Base-by-base conservation (phyloP, 2,329 filamentous ascomycete genomes). In the Colletotrichum viniferum region DNA sequence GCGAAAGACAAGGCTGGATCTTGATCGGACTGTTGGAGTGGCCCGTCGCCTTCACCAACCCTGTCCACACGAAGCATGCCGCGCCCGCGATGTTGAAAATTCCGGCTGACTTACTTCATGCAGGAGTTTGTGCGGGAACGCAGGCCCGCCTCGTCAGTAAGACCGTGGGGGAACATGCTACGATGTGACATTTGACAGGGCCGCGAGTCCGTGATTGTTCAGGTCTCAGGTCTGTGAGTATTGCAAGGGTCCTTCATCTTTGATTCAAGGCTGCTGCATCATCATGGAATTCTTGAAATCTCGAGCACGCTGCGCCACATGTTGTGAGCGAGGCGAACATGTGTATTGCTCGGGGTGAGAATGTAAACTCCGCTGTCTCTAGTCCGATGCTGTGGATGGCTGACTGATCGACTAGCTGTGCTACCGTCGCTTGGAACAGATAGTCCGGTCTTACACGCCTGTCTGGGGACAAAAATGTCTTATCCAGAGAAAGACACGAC, bases 171-270 rank as follows among this genome's bases (percentile, higher is more conserved):
- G 36, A 62, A 43, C 18, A 36, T 32, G 32, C 26, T 56, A 36
- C 58, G 26, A 55, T 63, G 32, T 74, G 64, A 69, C 34, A 64
- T 58, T 48, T 73, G 63, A 58, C 43, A 58, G 56, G 43, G 55
- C 52, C 38, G 61, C 63, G 34, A 68, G 70, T 68, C 63, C 64
- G 34, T 64, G 63, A 62, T 62, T 52, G 55, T 7, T 48, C 32
- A 28, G 64, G 70, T 74, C 63, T 64, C 70, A 69, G 48, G 48
- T 38, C 64, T 61, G 63, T 63, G 28, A 73, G 63, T 38, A 70
- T 68, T 28, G 38, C 43, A 43, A 28, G 56, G 43, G 32, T 68
- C 43, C 55, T 30, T 72, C 34, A 43, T 55, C 62, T 13, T 52
- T 65, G 56, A 24, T 48, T 32, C 56, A 52, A 18, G 9, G 24